Evolutionary conservation across 371 early-diverging fungal genomes (phyloP).

Genomic region (Mucor plumbeus): DNA sequence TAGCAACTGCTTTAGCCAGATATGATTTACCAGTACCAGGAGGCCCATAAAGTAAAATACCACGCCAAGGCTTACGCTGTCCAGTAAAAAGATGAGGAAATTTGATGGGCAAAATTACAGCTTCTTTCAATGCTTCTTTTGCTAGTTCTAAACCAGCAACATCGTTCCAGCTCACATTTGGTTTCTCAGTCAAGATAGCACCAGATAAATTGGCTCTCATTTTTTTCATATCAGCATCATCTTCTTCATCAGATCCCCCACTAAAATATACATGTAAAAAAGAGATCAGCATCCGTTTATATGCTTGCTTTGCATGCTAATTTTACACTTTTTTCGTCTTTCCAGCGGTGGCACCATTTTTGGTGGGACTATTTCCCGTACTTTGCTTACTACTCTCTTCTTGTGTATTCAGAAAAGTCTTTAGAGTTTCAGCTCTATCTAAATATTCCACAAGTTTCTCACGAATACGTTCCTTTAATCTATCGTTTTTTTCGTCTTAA

Average conservation of each 20-base stretch:
- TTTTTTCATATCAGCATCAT: constrained; percentile 91
- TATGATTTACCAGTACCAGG: constrained; percentile 99
- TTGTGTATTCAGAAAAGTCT: constrained; percentile 74
- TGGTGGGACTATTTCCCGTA: constrained; percentile 50
- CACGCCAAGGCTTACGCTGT: constrained; percentile 95
- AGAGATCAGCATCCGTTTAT: background rate
- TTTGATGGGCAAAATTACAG: constrained; percentile 97
- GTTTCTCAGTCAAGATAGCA: constrained; percentile 93
- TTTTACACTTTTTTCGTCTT: constrained; percentile 50
- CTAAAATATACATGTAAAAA: constrained; percentile 26
- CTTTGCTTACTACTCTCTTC: constrained; percentile 70
- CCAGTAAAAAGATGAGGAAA: constrained; percentile 96
- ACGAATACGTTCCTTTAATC: constrained; percentile 81
- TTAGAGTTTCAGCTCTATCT: constrained; percentile 92
- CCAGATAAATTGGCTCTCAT: constrained; percentile 76
- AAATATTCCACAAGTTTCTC: constrained; percentile 92
- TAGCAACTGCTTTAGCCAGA: constrained; percentile 97
- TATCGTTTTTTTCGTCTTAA: constrained; percentile 93
- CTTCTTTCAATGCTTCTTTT: constrained; percentile 98
- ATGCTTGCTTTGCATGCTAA: background rate
- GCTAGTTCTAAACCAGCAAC: constrained; percentile 98
- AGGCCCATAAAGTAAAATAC: constrained; percentile 98
- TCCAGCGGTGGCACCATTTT: constrained; percentile 55
- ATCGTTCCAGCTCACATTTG: constrained; percentile 96
- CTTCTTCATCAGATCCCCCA: constrained; percentile 56